Evolutionary conservation across 2,329 filamentous ascomycete genomes (phyloP), one percentile per base, ranked within the genome.

Genomic region (Alternaria ventricosa): DNA sequence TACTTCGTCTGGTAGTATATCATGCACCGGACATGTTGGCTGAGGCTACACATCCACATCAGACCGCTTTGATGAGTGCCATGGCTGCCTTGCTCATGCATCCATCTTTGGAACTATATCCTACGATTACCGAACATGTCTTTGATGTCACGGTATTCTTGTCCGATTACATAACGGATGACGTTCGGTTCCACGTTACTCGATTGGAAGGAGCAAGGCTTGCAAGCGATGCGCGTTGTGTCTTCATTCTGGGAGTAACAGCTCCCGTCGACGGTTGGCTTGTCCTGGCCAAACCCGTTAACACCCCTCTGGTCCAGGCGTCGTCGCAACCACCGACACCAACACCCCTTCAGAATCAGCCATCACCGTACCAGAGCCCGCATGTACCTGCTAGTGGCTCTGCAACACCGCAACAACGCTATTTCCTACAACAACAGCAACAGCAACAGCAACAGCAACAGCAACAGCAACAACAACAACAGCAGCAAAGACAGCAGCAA

Each of bases 121-220:
- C 76, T 12, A 62, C 66, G 3, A 77, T 78, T 6, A 70, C 78
- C 1, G 81, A 84, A 60, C 78, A 81, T 62, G 68, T 84, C 20
- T 81, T 82, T 66, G 83, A 85, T 63, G 77, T 83, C 7, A 77
- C 82, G 15, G 75, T 80, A 2, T 65, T 78, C 22, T 70, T 84
- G 13, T 80, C 81, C 15, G 83, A 85, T 58, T 67, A 71, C 27
- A 67, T 85, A 6, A 75, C 81, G 0, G 75, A 81, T 25, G 79
- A 82, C 22, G 71, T 76, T 6, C 77, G 83, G 13, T 70, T 68
- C 12, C 79, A 71, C 59, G 68, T 81, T 43, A 55, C 73, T 59
- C 71, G 72, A 51, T 45, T 76, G 44, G 75, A 79, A 30, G 66
- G 65, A 27, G 63, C 58, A 23, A 75, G 70, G 54, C 60, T 60